These are phyloP conservation scores for Diutina mesorugosa DNA, from an alignment of 1,139 yeast species.

Conservation along the genomic window DNA sequence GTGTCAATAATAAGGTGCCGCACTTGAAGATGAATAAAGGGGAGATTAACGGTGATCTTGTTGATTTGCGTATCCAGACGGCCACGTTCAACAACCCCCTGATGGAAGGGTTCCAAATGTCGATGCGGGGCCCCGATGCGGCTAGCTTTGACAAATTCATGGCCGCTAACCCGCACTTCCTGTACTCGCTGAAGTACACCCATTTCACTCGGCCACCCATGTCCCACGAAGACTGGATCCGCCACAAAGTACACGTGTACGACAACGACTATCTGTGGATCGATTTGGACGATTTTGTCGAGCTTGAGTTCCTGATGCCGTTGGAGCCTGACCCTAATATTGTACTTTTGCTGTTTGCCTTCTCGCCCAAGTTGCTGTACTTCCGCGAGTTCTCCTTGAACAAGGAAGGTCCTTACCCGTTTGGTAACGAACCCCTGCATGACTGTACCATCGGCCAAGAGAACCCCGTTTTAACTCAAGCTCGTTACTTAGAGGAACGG, in stretches of 20 bases:
- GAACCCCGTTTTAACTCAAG: background rate
- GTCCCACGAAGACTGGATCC: background rate
- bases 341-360: slow-evolving; percentile 49
- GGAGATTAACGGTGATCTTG: slow-evolving; percentile 55
- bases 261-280: slow-evolving; percentile 56
- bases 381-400: slow-evolving; percentile 45
- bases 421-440: slow-evolving; percentile 60
- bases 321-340: slow-evolving; percentile 36
- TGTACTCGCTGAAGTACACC: background rate
- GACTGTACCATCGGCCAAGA: slow-evolving; percentile 44
- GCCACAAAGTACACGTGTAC: slow-evolving; percentile 14
- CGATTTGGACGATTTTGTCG: slow-evolving; percentile 71
- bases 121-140: background rate
- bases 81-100: slow-evolving; percentile 50
- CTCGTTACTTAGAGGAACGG: slow-evolving; percentile 18
- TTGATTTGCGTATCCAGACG: slow-evolving; percentile 61
- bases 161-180: background rate
- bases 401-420: slow-evolving; percentile 43
- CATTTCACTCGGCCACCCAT: background rate
- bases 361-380: slow-evolving; percentile 67
- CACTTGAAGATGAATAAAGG: slow-evolving; percentile 66
- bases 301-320: slow-evolving; percentile 31
- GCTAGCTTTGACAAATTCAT: background rate
- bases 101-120: background rate
- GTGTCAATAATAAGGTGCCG: slow-evolving; percentile 36